Percentiles rank a stretch among this genome's conserved stretches.
Evolutionary conservation across 1,139 yeast genomes (phyloP).

Genomic region (Nakaseomyces bracarensis): DNA sequence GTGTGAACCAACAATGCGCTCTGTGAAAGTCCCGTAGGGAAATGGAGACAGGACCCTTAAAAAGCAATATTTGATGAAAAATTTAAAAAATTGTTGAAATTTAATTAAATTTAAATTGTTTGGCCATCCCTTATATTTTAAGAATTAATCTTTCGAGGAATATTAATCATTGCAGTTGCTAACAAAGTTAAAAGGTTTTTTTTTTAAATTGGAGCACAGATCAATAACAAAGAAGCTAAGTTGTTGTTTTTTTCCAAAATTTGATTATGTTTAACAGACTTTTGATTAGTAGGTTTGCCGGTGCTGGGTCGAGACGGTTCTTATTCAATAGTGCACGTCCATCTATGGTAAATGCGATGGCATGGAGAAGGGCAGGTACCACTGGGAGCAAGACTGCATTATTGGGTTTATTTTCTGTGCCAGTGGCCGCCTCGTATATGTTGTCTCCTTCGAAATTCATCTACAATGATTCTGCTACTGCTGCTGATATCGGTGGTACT

Average conservation of each 20-base stretch:
- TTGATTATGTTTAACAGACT: conserved; percentile 1
- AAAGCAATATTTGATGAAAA: neutral
- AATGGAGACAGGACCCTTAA: neutral
- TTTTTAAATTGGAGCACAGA: too few species aligned
- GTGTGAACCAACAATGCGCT: too few species aligned
- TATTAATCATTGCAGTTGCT: too few species aligned
- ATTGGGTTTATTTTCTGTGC: conserved; percentile 3
- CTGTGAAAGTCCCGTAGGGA: too few species aligned
- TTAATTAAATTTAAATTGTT: neutral
- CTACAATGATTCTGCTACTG: conserved; percentile 6
- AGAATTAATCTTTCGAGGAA: neutral
- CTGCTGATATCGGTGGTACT: conserved; percentile 3
- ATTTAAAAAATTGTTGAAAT: too few species aligned
- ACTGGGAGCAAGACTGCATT: conserved; percentile 1
- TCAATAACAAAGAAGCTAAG: too few species aligned
- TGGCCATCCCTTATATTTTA: neutral
- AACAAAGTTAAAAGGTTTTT: neutral
- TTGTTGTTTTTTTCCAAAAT: too few species aligned
- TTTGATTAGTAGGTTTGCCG: conserved; percentile 3
- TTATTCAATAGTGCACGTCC: neutral
- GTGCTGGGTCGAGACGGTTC: conserved; percentile 4
- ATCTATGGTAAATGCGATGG: neutral
- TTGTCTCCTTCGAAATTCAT: conserved; percentile 5
- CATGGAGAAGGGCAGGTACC: neutral
- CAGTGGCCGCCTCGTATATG: neutral